A percentile compares a stretch with the other conserved stretches of the same genome.
phyloP scores from a whole-genome alignment of 306 rosid species.

The Lathyrus oleraceus region DNA sequence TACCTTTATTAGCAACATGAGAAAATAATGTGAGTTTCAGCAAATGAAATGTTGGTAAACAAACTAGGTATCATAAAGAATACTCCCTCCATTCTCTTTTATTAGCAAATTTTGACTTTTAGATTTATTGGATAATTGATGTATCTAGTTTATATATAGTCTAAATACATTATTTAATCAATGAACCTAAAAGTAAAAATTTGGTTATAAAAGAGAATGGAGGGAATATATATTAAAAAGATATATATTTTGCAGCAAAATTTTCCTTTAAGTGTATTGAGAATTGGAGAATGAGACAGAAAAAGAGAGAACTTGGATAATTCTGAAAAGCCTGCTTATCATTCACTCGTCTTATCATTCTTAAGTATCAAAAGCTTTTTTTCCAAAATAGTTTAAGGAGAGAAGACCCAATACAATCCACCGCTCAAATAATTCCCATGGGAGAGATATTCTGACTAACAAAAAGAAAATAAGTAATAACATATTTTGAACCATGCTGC shows the following conservation, averaged over 20 bases:
- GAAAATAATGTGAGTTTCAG: constrained; percentile 28
- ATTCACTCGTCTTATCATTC: constrained; percentile 3
- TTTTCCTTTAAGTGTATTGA: constrained; percentile 2
- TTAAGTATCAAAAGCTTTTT: neutral
- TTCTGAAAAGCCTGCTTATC: neutral
- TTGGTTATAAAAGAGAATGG: too few species aligned
- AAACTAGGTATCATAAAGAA: constrained; percentile 8
- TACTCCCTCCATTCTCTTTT: too few species aligned
- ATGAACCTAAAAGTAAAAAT: too few species aligned
- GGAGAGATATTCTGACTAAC: constrained; percentile 23
- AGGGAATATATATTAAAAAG: constrained; percentile 18
- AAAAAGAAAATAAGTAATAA: constrained; percentile 18
- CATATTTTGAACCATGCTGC: constrained; percentile 27
- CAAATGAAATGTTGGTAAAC: constrained; percentile 17
- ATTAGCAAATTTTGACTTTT: too few species aligned
- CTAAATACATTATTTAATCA: too few species aligned
- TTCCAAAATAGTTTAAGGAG: constrained; percentile 23
- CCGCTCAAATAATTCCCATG: constrained; percentile 8
- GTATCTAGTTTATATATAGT: too few species aligned
- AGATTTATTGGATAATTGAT: too few species aligned
- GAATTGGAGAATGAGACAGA: neutral
- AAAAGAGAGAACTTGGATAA: constrained; percentile 1
- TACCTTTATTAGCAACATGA: constrained; percentile 57
- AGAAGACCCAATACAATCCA: neutral
- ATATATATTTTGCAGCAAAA: neutral